A percentile compares a stretch with the other conserved stretches of the same genome.
These are phyloP conservation scores for Ophiocordyceps unilateralis DNA, from an alignment of 2,329 filamentous ascomycete species.

Conservation along the genomic window DNA sequence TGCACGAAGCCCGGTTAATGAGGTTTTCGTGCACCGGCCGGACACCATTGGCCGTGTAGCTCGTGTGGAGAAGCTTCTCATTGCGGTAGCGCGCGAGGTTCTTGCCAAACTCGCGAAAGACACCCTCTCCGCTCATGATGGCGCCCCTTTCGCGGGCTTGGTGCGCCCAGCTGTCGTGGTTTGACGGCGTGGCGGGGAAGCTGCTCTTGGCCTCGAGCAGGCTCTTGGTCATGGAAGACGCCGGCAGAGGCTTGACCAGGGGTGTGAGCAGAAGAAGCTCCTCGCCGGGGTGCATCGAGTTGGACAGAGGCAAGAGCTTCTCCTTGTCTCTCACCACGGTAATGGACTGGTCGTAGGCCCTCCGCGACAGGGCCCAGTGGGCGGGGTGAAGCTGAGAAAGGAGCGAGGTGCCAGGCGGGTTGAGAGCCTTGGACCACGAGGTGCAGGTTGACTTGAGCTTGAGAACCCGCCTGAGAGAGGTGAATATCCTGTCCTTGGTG, in stretches of 20 bases:
- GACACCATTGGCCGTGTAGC: conserved; percentile 86
- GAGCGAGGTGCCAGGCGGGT: conserved; percentile 61
- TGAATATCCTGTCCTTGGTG: conserved; percentile 58
- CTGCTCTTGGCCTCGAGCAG: conserved; percentile 37
- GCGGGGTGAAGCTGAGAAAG: conserved; percentile 67
- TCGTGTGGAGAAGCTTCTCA: conserved; percentile 79
- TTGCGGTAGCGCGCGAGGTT: conserved; percentile 74
- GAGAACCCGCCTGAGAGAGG: conserved; percentile 64
- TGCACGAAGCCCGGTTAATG: conserved; percentile 72
- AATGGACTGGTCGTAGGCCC: conserved; percentile 82
- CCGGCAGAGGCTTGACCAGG: conserved; percentile 79
- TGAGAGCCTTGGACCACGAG: conserved; percentile 80
- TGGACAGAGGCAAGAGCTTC: conserved; percentile 64
- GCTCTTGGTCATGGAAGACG: conserved; percentile 65
- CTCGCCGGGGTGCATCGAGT: conserved; percentile 66
- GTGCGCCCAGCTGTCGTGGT: conserved; percentile 40
- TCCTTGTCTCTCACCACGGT: conserved; percentile 85
- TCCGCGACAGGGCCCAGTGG: conserved; percentile 65
- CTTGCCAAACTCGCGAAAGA: conserved; percentile 78
- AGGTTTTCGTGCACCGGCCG: conserved; percentile 85
- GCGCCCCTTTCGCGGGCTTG: conserved; percentile 37
- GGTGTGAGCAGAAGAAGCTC: conserved; percentile 82
- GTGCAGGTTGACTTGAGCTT: conserved; percentile 72
- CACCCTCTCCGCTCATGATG: conserved; percentile 81
- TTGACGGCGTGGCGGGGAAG: conserved; percentile 15